Conservation (phyloP, 2,329 filamentous ascomycete genomes). For the Penicillium sp. region DNA sequence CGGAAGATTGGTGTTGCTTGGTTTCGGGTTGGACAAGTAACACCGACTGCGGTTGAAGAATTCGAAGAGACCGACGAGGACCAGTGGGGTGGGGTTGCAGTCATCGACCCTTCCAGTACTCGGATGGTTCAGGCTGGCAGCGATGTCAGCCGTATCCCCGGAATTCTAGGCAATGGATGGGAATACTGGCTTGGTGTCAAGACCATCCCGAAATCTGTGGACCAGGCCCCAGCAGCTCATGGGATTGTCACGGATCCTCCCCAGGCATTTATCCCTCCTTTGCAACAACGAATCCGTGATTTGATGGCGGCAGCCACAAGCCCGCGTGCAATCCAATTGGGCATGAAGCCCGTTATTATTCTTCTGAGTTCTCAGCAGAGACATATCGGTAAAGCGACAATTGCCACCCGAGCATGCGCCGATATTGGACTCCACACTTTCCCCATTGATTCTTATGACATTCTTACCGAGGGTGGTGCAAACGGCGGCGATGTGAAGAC, state of each 20-base stretch:
- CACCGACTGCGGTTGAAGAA: slow-evolving; percentile 48
- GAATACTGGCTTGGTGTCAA: slow-evolving; percentile 84
- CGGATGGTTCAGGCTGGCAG: slow-evolving; percentile 91
- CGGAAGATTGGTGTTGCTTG: slow-evolving; percentile 70
- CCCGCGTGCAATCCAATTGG: slow-evolving; percentile 78
- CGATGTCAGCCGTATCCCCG: slow-evolving; percentile 76
- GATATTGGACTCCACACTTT: slow-evolving; percentile 92
- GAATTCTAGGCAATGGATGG: slow-evolving; percentile 76
- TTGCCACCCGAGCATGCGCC: slow-evolving; percentile 73
- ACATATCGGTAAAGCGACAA: slow-evolving; percentile 85
- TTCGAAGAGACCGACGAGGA: slow-evolving; percentile 63
- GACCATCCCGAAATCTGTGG: slow-evolving; percentile 55
- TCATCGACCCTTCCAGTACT: slow-evolving; percentile 82
- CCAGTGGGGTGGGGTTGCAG: slow-evolving; percentile 81
- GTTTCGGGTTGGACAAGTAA: slow-evolving; percentile 84
- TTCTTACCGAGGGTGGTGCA: slow-evolving; percentile 84
- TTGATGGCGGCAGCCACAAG: slow-evolving; percentile 87
- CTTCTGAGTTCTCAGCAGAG: slow-evolving; percentile 88
- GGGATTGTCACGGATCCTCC: slow-evolving; percentile 39
- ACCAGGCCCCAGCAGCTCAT: slow-evolving; percentile 36
- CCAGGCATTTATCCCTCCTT: slow-evolving; percentile 54
- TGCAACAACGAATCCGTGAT: slow-evolving; percentile 74
- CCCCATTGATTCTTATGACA: slow-evolving; percentile 85
- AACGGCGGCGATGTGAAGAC: slow-evolving; percentile 92
- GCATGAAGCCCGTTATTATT: slow-evolving; percentile 84